Evolutionary conservation across 73 alveolate genomes (phyloP).

Genomic region (Halteria grandinella): DNA sequence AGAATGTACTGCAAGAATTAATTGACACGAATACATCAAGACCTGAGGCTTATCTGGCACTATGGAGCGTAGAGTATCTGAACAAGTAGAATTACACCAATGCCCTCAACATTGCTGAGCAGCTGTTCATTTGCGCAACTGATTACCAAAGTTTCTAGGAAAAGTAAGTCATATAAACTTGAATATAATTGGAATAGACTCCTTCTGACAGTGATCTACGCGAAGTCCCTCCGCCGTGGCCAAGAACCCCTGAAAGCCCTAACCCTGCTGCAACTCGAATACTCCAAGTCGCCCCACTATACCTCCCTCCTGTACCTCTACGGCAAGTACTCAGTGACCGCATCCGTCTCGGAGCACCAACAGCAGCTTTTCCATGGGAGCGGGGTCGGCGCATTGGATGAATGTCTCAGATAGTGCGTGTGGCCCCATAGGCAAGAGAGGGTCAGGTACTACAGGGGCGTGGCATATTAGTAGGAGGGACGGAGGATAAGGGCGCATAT

Average conservation of each 20-base stretch:
- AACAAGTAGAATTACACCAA: not conserved
- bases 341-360: constrained; percentile 3
- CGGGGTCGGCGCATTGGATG: constrained; percentile 69
- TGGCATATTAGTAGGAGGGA: not conserved
- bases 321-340: constrained; percentile 49
- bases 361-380: constrained; percentile 36
- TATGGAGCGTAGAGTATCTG: not conserved
- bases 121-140: constrained; percentile 6
- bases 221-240: constrained; percentile 3
- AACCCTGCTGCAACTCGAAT: constrained; percentile 54
- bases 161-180: constrained; percentile 18
- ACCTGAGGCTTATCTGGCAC: constrained; percentile 37
- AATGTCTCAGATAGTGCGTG: constrained; percentile 51
- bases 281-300: constrained; percentile 54
- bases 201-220: not conserved
- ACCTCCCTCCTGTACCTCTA: constrained; percentile 43
- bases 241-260: constrained; percentile 4
- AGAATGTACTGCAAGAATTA: constrained; percentile 7
- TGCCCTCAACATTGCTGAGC: constrained; percentile 12
- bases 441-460: constrained; percentile 13
- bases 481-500: constrained; percentile 4
- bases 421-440: not conserved
- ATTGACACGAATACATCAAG: not conserved
- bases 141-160: constrained; percentile 17
- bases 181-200: not conserved